Base-by-base conservation (phyloP, 1,284 basidiomycete species). In the Testicularia cyperi region DNA sequence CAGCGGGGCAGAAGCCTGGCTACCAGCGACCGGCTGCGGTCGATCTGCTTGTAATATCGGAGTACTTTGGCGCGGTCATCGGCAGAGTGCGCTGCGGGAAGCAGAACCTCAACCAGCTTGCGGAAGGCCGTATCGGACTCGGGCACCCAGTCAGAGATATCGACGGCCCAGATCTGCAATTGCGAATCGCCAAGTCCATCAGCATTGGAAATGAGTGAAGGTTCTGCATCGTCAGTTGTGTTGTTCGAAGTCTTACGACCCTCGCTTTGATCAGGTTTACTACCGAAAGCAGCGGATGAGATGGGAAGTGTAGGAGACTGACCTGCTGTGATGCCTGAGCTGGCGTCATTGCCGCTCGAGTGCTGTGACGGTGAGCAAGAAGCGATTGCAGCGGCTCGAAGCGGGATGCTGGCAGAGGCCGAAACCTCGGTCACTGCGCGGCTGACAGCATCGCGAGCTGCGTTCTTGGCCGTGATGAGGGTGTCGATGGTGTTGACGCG, bases 401-500 rank as follows among this genome's bases (percentile, higher is more conserved):
- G n/a, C n/a, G n/a, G n/a, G n/a, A n/a, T n/a, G n/a, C n/a, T n/a
- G n/a, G n/a, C n/a, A n/a, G n/a, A n/a, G n/a, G n/a, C n/a, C n/a
- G n/a, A n/a, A 8, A 19, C 18, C 18, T 9, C 8, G 20, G 13
- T 16, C 10, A 19, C n/a, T 16, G 22, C 20, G 15, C 14, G 14
- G 22, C 22, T 27, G n/a, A 26, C 39, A 3, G 36, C 27, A 8
- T 35, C 33, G 9, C 22, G 20, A 9, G 18, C 33, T 6, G 29
- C 33, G 6, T 51, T 43, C 42, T 54, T 55, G 14, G 46, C 48
- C 36, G 44, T 34, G 31, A 73, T 52, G 34, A 74, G 48, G 1
- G 72, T 58, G 26, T 67, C 52, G 24, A 57, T 47, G 16, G 72
- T 74, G 27, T 73, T 74, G 31, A 56, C 52, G 6, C 70, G 40